Evolutionary conservation across 2,329 filamentous ascomycete species (phyloP).

Genomic region (Colletotrichum ledebouriae): DNA sequence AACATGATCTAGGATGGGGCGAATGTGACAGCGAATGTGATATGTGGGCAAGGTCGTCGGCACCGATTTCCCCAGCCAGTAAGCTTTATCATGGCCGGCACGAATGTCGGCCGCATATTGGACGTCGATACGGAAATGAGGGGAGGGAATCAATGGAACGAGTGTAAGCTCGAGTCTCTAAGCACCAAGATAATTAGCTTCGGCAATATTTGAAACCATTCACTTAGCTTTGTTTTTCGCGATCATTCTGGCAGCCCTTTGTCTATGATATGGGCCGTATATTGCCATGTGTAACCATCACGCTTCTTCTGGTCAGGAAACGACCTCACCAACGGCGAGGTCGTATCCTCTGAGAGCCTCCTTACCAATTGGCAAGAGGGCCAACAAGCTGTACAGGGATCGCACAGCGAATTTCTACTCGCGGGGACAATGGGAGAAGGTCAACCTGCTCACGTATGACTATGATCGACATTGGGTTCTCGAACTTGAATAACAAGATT

Average conservation of each 20-base stretch:
- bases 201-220: too few species aligned
- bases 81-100: background rate
- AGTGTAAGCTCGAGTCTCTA: background rate
- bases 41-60: constrained; percentile 15
- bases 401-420: constrained; percentile 44
- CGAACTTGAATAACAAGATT: background rate
- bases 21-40: background rate
- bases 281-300: constrained; percentile 32
- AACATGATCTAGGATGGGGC: background rate
- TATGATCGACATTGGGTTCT: background rate
- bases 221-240: too few species aligned
- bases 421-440: constrained; percentile 45
- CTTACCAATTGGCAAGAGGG: constrained; percentile 33
- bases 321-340: constrained; percentile 36
- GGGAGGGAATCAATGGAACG: background rate
- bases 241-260: too few species aligned
- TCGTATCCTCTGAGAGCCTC: constrained; percentile 35
- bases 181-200: background rate
- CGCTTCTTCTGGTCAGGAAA: background rate
- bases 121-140: constrained; percentile 15
- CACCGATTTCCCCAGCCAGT: constrained; percentile 19
- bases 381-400: constrained; percentile 42
- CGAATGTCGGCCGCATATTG: background rate
- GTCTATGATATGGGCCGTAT: too few species aligned
- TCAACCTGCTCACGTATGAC: constrained; percentile 42